Percentiles rank a stretch among this genome's conserved stretches.
Conservation (phyloP, 2,329 filamentous ascomycete genomes). For the Cadophora malorum region DNA sequence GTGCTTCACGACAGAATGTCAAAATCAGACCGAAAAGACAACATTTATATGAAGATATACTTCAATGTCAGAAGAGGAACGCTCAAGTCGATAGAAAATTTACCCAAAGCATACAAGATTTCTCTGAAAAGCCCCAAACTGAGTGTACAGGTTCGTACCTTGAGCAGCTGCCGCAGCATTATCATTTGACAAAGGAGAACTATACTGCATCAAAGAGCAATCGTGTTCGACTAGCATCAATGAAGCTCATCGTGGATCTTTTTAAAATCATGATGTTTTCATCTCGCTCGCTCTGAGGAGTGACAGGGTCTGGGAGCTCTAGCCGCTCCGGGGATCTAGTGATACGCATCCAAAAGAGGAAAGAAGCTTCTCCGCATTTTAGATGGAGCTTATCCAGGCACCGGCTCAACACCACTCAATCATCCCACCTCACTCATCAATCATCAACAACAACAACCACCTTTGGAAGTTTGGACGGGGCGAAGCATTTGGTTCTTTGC, state of each 20-base stretch:
- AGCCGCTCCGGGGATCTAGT: background rate
- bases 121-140: background rate
- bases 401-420: background rate
- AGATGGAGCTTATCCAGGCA: slow-evolving; percentile 14
- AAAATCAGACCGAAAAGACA: background rate
- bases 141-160: background rate
- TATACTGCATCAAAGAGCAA: background rate
- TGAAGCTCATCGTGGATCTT: background rate
- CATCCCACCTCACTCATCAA: slow-evolving; percentile 5
- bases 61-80: background rate
- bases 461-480: slow-evolving; percentile 13
- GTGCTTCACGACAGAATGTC: background rate
- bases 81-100: background rate
- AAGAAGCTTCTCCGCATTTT: slow-evolving; percentile 37
- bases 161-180: background rate
- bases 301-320: background rate
- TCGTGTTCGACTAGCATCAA: background rate
- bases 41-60: background rate
- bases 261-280: background rate
- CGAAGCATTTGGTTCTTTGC: slow-evolving; percentile 21
- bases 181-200: background rate
- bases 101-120: background rate
- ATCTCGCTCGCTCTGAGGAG: background rate
- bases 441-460: slow-evolving; percentile 21
- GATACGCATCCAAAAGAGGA: slow-evolving; percentile 28